phyloP scores from a whole-genome alignment of 1,284 basidiomycete species.

The Marasmius tenuissimus region DNA sequence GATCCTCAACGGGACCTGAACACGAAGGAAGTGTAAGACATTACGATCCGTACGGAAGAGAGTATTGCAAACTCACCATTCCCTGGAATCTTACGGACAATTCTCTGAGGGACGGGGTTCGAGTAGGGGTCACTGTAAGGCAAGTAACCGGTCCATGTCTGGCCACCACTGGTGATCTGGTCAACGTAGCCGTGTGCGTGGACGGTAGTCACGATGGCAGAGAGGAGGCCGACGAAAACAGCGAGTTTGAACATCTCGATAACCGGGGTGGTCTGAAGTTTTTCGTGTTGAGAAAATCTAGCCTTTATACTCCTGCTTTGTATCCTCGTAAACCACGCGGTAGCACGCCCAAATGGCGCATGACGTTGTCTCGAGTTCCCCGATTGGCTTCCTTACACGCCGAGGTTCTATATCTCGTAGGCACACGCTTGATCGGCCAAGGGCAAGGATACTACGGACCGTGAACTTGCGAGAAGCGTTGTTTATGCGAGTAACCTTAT shows the following conservation, averaged over 20 bases:
- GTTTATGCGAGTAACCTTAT: too few relatives aligned
- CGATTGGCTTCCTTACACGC: too few relatives aligned
- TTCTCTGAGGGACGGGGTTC: constrained; percentile 40
- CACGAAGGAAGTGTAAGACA: neutral
- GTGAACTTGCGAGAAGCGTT: too few relatives aligned
- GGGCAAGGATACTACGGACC: too few relatives aligned
- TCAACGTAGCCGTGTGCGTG: constrained; percentile 33
- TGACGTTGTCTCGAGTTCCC: too few relatives aligned
- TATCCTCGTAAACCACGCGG: too few relatives aligned
- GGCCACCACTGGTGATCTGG: constrained; percentile 19
- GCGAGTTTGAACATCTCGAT: neutral
- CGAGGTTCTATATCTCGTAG: too few relatives aligned
- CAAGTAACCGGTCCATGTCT: constrained; percentile 28
- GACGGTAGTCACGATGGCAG: neutral
- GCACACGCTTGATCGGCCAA: too few relatives aligned
- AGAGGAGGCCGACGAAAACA: neutral
- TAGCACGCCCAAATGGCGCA: too few relatives aligned
- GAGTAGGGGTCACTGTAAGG: constrained; percentile 32
- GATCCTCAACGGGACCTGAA: constrained; percentile 33
- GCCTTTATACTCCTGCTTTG: too few relatives aligned
- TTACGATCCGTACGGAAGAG: neutral
- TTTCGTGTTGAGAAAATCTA: too few relatives aligned
- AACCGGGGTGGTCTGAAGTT: neutral
- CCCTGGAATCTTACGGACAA: constrained; percentile 46
- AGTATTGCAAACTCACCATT: constrained; percentile 31